Base-by-base conservation (phyloP, 495 filamentous ascomycete species). In the Apodospora peruviana region DNA sequence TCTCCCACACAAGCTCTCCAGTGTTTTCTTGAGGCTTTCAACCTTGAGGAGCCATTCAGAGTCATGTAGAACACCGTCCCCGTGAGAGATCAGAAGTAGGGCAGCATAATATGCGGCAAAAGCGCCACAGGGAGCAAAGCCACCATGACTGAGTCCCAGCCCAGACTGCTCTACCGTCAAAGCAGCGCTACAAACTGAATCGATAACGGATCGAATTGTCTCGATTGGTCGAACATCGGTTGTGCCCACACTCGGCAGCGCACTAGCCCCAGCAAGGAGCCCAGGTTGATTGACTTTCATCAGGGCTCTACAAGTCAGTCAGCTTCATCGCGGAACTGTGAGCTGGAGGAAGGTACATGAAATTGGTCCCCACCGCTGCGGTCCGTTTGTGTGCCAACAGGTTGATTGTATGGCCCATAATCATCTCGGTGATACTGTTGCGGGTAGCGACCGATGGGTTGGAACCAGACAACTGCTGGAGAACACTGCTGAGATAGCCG, bases 231-330 rank as follows among this genome's bases (percentile, higher is more conserved):
- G 24, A 7, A 20, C 14, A 22, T 56, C 45, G 35, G 10, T 41
- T 21, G 42, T 37, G 21, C 34, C 42, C 7, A 41, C 9, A 4
- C 17, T 20, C 40, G 36, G 3, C 5, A 44, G 29, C 3, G 49
- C 21, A 12, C 11, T 44, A 9, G 38, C 37, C 16, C 39, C 44
- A 23, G 43, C 36, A 10, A 54, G 47, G 20, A 65, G 54, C 12
- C 51, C 48, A 18, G 51, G 50, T 12, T 61, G 56, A 49, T 57
- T 57, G 55, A 63, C 40, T 43, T 59, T 61, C 57, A 61, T 58
- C 4, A 63, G 35, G 32, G 60, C 51, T 42, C 61, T 62, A 29
- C 21, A 11, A n/a, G 24, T 42, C 18, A 45, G 44, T 54, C 44
- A 48, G 41, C 35, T n/a, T 59, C 23, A 35, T 40, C 39, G 23